These are phyloP conservation scores for Alternaria ventricosa DNA, from an alignment of 2,329 filamentous ascomycete species.

Conservation along the genomic window DNA sequence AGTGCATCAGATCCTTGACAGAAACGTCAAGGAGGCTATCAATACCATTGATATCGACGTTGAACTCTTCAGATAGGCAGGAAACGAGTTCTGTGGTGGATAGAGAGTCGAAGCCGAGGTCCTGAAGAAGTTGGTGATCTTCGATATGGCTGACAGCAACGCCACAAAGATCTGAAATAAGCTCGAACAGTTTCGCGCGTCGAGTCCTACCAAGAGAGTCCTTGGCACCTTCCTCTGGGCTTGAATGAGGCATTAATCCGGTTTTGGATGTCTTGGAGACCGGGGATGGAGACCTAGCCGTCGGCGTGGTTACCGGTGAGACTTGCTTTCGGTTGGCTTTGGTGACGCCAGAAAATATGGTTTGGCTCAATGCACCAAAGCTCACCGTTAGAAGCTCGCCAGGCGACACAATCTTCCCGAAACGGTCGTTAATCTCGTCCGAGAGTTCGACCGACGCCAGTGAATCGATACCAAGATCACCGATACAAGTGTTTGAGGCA, in stretches of 20 bases:
- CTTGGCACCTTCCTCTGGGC: neutral
- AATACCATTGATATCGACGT: constrained; percentile 4
- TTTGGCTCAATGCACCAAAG: constrained; percentile 4
- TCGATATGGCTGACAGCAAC: neutral
- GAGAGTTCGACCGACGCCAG: constrained; percentile 20
- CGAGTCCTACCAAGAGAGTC: neutral
- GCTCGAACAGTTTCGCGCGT: constrained; percentile 1
- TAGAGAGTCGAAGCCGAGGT: constrained; percentile 17
- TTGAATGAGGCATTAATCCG: neutral
- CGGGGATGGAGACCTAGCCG: neutral
- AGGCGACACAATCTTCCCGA: constrained; percentile 1
- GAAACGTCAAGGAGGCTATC: constrained; percentile 9
- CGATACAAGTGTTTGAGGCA: constrained; percentile 7
- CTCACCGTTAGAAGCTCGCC: constrained; percentile 5
- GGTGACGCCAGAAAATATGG: neutral
- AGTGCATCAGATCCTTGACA: constrained; percentile 3
- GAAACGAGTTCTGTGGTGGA: constrained; percentile 13
- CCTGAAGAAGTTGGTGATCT: constrained; percentile 7
- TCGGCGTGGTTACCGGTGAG: neutral
- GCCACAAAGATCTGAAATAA: constrained; percentile 11
- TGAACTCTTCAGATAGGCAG: constrained; percentile 8
- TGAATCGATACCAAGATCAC: constrained; percentile 26
- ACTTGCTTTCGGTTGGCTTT: neutral
- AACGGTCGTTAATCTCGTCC: constrained; percentile 7
- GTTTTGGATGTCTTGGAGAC: neutral